phyloP scores from a whole-genome alignment of 306 rosid species.

The Amphicarpaea edgeworthii region DNA sequence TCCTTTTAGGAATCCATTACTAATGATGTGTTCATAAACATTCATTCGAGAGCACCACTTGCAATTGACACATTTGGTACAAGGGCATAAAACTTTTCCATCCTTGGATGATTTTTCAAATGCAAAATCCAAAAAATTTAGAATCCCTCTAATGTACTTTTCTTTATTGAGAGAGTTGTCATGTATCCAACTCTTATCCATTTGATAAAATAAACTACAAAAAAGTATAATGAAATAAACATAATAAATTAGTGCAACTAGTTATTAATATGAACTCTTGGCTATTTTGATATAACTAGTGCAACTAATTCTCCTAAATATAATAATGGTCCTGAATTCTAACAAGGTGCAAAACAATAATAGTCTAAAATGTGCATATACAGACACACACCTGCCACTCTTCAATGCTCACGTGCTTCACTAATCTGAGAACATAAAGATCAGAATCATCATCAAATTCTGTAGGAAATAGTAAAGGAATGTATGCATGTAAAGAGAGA shows the following conservation, averaged over 20 bases:
- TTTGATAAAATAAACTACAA: neutral
- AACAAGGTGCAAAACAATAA: too few relatives aligned
- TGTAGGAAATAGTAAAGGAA: too few relatives aligned
- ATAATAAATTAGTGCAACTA: too few relatives aligned
- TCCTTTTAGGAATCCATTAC: neutral
- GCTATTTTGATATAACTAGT: too few relatives aligned
- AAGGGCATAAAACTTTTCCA: neutral
- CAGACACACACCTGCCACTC: conserved; percentile 92
- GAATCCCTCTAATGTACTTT: neutral
- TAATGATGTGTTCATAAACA: neutral
- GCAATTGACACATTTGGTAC: neutral
- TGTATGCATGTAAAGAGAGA: too few relatives aligned
- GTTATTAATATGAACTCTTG: too few relatives aligned
- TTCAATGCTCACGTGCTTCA: conserved; percentile 92
- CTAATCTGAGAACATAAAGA: conserved; percentile 84
- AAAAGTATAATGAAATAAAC: neutral
- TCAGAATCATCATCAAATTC: too few relatives aligned
- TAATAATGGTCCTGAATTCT: too few relatives aligned
- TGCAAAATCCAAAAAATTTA: neutral
- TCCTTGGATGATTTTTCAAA: neutral
- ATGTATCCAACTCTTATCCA: neutral
- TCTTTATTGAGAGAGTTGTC: neutral
- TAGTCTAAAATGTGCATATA: conserved; percentile 18
- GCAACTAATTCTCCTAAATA: too few relatives aligned
- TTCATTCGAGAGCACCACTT: neutral